Evolutionary conservation across 192 early-diverging fungal genomes (phyloP), one percentile per base, ranked within the genome.

Genomic region (Podila minutissima): DNA sequence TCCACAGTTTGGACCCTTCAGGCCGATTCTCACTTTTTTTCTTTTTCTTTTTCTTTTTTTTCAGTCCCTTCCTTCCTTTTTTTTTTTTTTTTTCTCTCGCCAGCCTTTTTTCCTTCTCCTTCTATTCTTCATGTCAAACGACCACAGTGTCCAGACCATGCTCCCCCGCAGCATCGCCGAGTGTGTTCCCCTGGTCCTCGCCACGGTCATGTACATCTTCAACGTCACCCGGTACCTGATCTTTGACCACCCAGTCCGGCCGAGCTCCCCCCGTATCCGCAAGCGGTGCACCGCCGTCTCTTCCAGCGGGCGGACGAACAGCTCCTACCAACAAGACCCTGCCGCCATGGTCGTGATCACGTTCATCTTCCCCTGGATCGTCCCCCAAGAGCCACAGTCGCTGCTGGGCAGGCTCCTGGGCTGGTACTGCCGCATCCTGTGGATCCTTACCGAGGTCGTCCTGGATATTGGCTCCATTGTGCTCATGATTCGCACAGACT

Each of bases 181-280:
- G 29, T 63, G 20, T 28, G 24, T 75, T 22, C 74, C 74, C 20
- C 38, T 75, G 26, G 28, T 65, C n/a, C 62, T 75, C 15, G 62
- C 41, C 11, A 75, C 74, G 0, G 29, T 51, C 41, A 58, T 69
- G 33, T 75, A 69, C 49, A 55, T 69, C 38, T 0, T 69, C 24
- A 32, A 67, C 38, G 64, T 76, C 26, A 17, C 64, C 5, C 35
- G 51, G 31, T 76, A 49, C 62, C 41, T 76, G 13, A 65, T 76
- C 32, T 66, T 76, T 38, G 55, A 65, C n/a, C n/a, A 38, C 15
- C 28, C 26, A 2, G 55, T 28, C 4, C 62, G 57, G 3, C 74
- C 74, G 6, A 8, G 26, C 46, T 50, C 63, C 1, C 74, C 74
- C 19, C 17, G 22, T 3, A 53, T 24, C 51, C 51, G 51, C 51